Conservation (phyloP, 2,329 filamentous ascomycete genomes). For the Grosmannia serpens region DNA sequence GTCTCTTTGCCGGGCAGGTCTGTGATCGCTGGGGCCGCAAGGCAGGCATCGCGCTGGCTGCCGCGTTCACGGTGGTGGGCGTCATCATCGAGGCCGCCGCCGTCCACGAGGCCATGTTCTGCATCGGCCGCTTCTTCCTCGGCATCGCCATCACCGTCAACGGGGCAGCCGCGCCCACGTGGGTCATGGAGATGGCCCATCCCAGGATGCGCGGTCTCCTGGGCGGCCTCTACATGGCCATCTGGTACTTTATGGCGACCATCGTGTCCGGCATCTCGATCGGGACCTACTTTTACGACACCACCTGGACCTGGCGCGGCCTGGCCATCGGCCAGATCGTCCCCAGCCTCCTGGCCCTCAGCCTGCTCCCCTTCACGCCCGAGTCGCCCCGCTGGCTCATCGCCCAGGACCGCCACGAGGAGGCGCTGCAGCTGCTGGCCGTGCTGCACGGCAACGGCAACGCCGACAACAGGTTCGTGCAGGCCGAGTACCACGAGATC, state of each 20-base stretch:
- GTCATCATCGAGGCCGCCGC: constrained; percentile 1
- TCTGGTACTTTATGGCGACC: constrained; percentile 1
- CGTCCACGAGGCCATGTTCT: constrained; percentile 4
- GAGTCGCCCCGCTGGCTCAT: constrained; percentile 5
- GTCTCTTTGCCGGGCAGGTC: constrained; percentile 2
- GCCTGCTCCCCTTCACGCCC: constrained; percentile 1
- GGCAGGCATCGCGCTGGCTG: constrained; percentile 1
- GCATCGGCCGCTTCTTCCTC: constrained; percentile 1
- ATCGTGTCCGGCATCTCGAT: constrained; percentile 1
- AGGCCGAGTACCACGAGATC: constrained; percentile 3
- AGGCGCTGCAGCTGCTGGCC: constrained; percentile 3
- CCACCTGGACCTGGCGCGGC: constrained; percentile 2
- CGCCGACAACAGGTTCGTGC: neutral
- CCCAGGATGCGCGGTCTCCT: neutral
- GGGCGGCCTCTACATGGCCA: constrained; percentile 3
- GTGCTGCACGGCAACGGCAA: constrained; percentile 1
- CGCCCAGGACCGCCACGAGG: constrained; percentile 4
- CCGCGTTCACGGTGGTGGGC: neutral
- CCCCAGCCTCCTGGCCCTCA: neutral
- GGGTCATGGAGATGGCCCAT: constrained; percentile 2
- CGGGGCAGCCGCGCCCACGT: neutral
- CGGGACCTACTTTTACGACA: constrained; percentile 1
- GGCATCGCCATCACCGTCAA: neutral
- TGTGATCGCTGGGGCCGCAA: constrained; percentile 3
- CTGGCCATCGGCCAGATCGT: neutral